phyloP scores from a whole-genome alignment of 1,284 basidiomycete species.

The Puccinia coronata region DNA sequence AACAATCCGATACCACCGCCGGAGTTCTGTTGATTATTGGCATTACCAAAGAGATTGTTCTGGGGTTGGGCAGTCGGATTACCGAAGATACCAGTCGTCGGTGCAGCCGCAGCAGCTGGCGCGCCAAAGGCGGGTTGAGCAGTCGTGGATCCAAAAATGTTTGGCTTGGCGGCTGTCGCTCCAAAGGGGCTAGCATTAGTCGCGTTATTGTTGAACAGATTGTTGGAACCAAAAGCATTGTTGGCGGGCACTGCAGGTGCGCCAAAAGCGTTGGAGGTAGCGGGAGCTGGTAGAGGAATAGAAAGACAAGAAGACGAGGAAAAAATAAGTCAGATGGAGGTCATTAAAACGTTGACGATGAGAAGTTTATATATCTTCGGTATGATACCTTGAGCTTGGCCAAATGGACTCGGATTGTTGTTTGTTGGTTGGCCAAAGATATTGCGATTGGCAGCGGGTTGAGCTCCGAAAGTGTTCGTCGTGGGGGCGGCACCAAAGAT shows the following conservation, averaged over 20 bases:
- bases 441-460: constrained; percentile 26
- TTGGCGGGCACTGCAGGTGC: constrained; percentile 30
- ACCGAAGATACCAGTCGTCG: constrained; percentile 27
- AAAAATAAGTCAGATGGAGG: not conserved
- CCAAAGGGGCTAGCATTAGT: constrained; percentile 39
- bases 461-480: constrained; percentile 42
- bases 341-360: not conserved
- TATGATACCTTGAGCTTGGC: constrained; percentile 33
- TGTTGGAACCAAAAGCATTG: constrained; percentile 38
- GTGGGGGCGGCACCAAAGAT: constrained; percentile 18
- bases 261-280: constrained; percentile 26
- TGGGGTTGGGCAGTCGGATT: constrained; percentile 24
- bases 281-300: constrained; percentile 25
- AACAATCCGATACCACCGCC: constrained; percentile 16
- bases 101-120: constrained; percentile 17
- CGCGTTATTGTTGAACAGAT: constrained; percentile 33
- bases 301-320: too few relatives aligned
- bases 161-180: constrained; percentile 39
- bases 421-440: constrained; percentile 47
- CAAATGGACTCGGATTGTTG: constrained; percentile 30
- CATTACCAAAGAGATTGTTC: constrained; percentile 45
- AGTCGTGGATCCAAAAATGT: constrained; percentile 34
- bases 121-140: constrained; percentile 39
- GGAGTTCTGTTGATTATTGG: constrained; percentile 42
- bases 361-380: too few relatives aligned